Base-by-base conservation (phyloP, 2,329 filamentous ascomycete genomes). In the Truncatella angustata region DNA sequence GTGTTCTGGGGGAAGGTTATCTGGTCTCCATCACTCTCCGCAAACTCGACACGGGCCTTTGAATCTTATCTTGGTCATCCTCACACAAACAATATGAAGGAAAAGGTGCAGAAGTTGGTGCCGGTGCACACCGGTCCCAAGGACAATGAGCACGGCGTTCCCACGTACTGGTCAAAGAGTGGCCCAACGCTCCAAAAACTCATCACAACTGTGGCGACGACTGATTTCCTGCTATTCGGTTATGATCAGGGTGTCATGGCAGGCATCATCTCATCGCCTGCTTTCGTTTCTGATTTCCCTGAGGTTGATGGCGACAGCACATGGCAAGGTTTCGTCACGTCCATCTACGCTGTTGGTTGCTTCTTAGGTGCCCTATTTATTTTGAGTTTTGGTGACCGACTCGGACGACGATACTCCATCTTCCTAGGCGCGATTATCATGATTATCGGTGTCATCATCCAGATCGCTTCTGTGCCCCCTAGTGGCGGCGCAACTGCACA, bases 401-500 rank as follows among this genome's bases (percentile, higher is more conserved):
- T 84, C 30, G 81, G 81, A 16, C 74, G 81, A 30, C 75, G 78
- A 56, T 73, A 72, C 49, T 78, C 77, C 3, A 81, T 83, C 56
- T 76, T 82, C 55, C 61, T 75, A 40, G 81, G 81, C 39, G 74
- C 75, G 21, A 58, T 65, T 3, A 70, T 84, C 56, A 79, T 84
- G 73, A 75, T 81, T 21, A 60, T 83, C 28, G 81, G 81, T 28
- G 80, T 81, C 34, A 70, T 76, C 7, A 72, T 85, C 23, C 81
- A 84, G 61, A 68, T 76, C 12, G 66, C 75, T 11, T 72, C 75
- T 2, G 78, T 73, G 56, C 70, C 55, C n/a, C 70, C 76, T 9
- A 69, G 66, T 18, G 69, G 72, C 46, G 71, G 77, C 18, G 72
- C 80, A 20, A 72, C 73, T 10, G 73, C 74, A 3, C 69, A 78